A percentile compares a stretch with the other conserved stretches of the same genome.
phyloP scores from a whole-genome alignment of 352 stramenopile species.

The Phytophthora fragariae region DNA sequence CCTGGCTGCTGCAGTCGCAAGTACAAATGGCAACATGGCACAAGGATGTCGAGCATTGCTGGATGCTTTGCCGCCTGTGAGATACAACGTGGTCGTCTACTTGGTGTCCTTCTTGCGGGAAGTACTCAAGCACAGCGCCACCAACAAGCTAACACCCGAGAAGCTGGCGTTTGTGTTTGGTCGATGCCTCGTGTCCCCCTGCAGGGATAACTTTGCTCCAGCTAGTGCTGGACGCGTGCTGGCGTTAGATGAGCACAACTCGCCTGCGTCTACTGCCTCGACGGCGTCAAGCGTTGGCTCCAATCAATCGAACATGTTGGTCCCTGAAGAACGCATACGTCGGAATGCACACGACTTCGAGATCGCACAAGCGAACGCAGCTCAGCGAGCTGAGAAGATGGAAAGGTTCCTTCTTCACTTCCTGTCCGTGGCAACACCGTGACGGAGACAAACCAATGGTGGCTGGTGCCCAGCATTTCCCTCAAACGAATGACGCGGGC shows the following conservation, averaged over 20 bases:
- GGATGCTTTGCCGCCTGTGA: constrained; percentile 90
- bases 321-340: constrained; percentile 69
- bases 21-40: constrained; percentile 76
- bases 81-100: constrained; percentile 98
- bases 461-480: constrained; percentile 11
- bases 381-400: constrained; percentile 74
- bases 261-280: constrained; percentile 46
- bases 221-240: constrained; percentile 22
- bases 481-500: constrained; percentile 19
- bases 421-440: constrained; percentile 61
- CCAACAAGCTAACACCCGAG: constrained; percentile 77
- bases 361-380: constrained; percentile 57
- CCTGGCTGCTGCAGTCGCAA: constrained; percentile 69
- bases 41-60: constrained; percentile 78
- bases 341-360: constrained; percentile 65
- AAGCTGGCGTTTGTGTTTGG: constrained; percentile 83
- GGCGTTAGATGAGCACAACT: constrained; percentile 30
- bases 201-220: constrained; percentile 29
- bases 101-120: constrained; percentile 97
- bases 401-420: constrained; percentile 75
- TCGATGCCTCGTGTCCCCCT: constrained; percentile 70
- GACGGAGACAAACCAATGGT: constrained; percentile 23
- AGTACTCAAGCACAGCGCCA: constrained; percentile 77
- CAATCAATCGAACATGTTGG: constrained; percentile 43
- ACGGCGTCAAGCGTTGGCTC: constrained; percentile 41